Evolutionary conservation across 2,329 filamentous ascomycete genomes (phyloP), one percentile per base, ranked within the genome.

Genomic region (Cryphonectria carpinicola): DNA sequence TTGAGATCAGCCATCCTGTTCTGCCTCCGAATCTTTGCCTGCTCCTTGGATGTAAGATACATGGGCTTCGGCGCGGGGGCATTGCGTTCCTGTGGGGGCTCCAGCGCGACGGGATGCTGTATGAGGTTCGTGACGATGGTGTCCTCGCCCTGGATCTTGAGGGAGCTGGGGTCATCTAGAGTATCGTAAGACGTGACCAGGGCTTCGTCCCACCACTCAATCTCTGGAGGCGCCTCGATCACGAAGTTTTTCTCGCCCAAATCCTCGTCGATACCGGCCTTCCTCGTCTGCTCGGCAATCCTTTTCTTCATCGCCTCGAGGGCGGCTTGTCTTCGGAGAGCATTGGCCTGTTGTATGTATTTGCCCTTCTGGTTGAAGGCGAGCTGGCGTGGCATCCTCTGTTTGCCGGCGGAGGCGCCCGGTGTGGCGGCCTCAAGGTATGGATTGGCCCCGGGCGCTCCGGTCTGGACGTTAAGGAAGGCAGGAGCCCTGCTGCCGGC

Each of bases 181-280:
- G 87, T 85, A 71, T 91, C 87, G 81, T 98, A 98, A 69, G 87
- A 91, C 66, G 92, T 87, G 22, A 97, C 86, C 25, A 98, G 83
- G 2, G 91, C 93, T 82, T 98, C 95, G 76, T 99, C 96, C 93
- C 95, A 98, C 96, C 96, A 99, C 80, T 99, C 96, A 58, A 98
- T 87, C 10, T 92, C 92, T 4, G 96, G 96, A 13, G 96, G 96
- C 43, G 87, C 86, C 73, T 95, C 91, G 7, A 98, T 89, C 4
- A 96, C 82, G 79, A 95, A 98, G 43, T 94, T 93, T 80, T 95
- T 97, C 80, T 99, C 95, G 65, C 92, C 90, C 41, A 93, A 82
- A 75, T 95, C 95, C 79, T 98, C 95, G 76, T 98, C 95, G 73
- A 98, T 93, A 63, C 94, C 95, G n/a, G 92, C 94, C 79, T 94